phyloP scores from a whole-genome alignment of 768 basidiomycete species.

The Panus rudis region DNA sequence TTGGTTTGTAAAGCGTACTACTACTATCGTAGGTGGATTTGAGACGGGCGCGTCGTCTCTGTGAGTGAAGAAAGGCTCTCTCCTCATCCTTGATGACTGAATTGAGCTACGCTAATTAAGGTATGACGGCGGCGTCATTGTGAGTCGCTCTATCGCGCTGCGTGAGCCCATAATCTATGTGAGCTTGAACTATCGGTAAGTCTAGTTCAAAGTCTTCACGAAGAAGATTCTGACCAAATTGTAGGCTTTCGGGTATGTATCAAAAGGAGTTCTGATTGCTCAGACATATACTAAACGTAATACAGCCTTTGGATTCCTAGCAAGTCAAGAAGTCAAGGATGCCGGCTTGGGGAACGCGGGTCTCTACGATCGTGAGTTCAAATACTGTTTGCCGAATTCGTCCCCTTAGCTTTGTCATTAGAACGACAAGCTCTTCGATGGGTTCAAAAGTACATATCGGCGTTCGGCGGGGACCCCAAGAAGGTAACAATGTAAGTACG shows the following conservation, averaged over 20 bases:
- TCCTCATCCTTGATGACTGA: neutral
- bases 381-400: neutral
- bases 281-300: neutral
- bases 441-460: conserved; percentile 33
- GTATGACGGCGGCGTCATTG: conserved; percentile 38
- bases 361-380: conserved; percentile 36
- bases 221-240: neutral
- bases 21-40: conserved; percentile 29
- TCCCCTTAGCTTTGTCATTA: neutral
- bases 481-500: conserved; percentile 34
- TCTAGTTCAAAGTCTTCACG: neutral
- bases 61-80: no score
- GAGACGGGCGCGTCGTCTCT: conserved; percentile 35
- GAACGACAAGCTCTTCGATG: conserved; percentile 23
- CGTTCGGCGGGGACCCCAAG: conserved; percentile 39
- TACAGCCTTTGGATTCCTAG: conserved; percentile 34
- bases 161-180: conserved; percentile 43
- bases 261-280: neutral
- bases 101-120: conserved; percentile 14
- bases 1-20: neutral
- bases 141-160: conserved; percentile 36
- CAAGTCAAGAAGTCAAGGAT: conserved; percentile 32
- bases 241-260: neutral
- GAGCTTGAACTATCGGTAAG: conserved; percentile 45
- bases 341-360: conserved; percentile 42